A percentile compares a stretch with the other conserved stretches of the same genome.
phyloP scores from a whole-genome alignment of 2,329 filamentous ascomycete genomes.

The Xylaria digitata region DNA sequence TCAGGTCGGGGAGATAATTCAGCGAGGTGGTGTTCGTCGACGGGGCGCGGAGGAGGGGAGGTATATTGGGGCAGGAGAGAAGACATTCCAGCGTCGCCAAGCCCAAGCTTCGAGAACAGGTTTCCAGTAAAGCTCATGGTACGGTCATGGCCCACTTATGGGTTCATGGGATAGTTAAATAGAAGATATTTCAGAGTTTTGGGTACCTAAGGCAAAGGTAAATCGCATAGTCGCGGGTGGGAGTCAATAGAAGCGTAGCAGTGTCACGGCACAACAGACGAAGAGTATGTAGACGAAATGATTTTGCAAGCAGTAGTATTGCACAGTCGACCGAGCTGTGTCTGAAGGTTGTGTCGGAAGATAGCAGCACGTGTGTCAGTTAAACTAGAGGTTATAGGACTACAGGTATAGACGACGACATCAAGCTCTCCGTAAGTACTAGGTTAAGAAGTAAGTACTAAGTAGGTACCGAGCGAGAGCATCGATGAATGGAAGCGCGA shows the following conservation, averaged over 20 bases:
- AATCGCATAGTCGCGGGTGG: neutral
- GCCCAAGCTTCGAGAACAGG: slow-evolving; percentile 46
- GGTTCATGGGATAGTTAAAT: neutral
- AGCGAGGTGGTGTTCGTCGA: slow-evolving; percentile 47
- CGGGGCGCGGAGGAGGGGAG: slow-evolving; percentile 37
- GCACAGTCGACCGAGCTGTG: too few relatives aligned
- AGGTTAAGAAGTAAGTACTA: neutral
- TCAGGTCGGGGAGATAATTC: slow-evolving; percentile 49
- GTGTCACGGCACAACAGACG: too few relatives aligned
- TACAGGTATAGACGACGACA: too few relatives aligned
- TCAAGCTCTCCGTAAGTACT: too few relatives aligned
- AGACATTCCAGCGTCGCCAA: slow-evolving; percentile 43
- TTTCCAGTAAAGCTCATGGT: slow-evolving; percentile 46
- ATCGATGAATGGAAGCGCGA: slow-evolving; percentile 7
- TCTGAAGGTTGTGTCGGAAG: too few relatives aligned
- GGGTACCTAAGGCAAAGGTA: too few relatives aligned
- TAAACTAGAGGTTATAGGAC: too few relatives aligned
- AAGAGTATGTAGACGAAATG: too few relatives aligned
- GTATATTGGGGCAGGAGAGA: slow-evolving; percentile 41
- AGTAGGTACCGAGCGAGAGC: neutral
- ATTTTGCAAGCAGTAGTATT: too few relatives aligned
- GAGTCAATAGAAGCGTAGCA: too few relatives aligned
- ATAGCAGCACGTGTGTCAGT: too few relatives aligned
- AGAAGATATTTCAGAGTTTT: slow-evolving; percentile 6
- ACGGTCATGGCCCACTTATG: neutral